These are phyloP conservation scores for Arthrinium phaeospermum DNA, from an alignment of 2,329 filamentous ascomycete genomes.

Conservation along the genomic window DNA sequence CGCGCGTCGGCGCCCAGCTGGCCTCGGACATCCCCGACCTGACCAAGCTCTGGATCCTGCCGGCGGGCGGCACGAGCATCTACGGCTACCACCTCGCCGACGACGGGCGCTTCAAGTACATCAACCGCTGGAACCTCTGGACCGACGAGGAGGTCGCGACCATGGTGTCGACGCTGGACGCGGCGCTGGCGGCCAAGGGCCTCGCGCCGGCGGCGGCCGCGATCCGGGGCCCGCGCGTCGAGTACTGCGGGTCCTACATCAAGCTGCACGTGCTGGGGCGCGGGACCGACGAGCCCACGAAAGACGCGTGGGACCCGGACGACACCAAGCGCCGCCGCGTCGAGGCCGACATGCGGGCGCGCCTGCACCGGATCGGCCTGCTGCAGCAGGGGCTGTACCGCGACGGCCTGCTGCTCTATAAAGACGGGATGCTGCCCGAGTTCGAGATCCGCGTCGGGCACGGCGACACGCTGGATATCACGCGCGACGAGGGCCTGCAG, in stretches of 20 bases:
- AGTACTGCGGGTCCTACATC: conserved; percentile 48
- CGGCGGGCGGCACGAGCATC: conserved; percentile 48
- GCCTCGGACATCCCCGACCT: conserved; percentile 42
- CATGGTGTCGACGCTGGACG: conserved; percentile 43
- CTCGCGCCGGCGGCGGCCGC: conserved; percentile 43
- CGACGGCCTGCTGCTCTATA: conserved; percentile 36
- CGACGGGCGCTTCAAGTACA: not conserved
- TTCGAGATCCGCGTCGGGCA: not conserved
- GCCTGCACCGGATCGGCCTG: conserved; percentile 38
- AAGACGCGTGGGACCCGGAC: conserved; percentile 46
- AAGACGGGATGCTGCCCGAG: not conserved
- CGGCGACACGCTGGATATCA: not conserved
- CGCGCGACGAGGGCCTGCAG: not conserved
- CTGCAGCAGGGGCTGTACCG: conserved; percentile 38
- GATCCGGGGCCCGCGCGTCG: conserved; percentile 47
- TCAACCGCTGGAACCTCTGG: conserved; percentile 39
- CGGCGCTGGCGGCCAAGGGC: conserved; percentile 42
- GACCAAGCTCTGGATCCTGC: conserved; percentile 49
- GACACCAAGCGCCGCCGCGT: conserved; percentile 47
- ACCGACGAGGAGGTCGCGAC: conserved; percentile 35
- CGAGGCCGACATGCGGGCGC: conserved; percentile 41
- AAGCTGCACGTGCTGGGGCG: conserved; percentile 49
- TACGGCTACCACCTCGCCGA: conserved; percentile 37
- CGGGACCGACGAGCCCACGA: conserved; percentile 42
- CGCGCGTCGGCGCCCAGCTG: conserved; percentile 43